Conservation (phyloP, 495 filamentous ascomycete genomes). For the Aspergillus diversus region DNA sequence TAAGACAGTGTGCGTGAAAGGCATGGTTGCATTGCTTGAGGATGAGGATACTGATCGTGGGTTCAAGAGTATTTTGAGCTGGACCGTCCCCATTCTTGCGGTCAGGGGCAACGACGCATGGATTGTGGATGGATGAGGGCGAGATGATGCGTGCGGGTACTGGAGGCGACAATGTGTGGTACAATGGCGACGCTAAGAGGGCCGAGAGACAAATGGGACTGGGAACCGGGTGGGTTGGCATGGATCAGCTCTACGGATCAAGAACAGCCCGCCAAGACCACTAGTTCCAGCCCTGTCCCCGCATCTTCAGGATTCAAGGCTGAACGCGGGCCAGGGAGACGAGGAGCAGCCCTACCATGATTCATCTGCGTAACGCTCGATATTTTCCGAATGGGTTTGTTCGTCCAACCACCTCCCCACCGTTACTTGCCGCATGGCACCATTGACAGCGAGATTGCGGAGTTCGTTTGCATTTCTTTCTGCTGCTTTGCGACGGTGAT, state of each 20-base stretch:
- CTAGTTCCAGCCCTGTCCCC: constrained; percentile 34
- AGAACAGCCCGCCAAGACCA: constrained; percentile 21
- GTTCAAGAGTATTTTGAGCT: background rate
- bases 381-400: constrained; percentile 24
- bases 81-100: background rate
- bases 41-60: constrained; percentile 25
- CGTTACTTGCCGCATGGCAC: constrained; percentile 24
- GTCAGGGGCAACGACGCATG: background rate
- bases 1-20: constrained; percentile 38
- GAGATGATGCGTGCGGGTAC: constrained; percentile 7
- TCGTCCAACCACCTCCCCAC: constrained; percentile 38
- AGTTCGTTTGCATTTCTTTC: constrained; percentile 22
- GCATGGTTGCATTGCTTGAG: constrained; percentile 40
- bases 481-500: constrained; percentile 29
- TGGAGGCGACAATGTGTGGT: background rate
- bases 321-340: constrained; percentile 9
- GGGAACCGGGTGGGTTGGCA: constrained; percentile 5
- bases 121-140: background rate
- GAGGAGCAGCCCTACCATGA: constrained; percentile 35
- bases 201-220: constrained; percentile 28
- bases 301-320: constrained; percentile 34
- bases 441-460: constrained; percentile 19
- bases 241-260: constrained; percentile 6
- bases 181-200: constrained; percentile 11
- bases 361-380: constrained; percentile 32